These are phyloP conservation scores for Trypanosoma caninum DNA, from an alignment of 208 protist genomes.

Conservation along the genomic window DNA sequence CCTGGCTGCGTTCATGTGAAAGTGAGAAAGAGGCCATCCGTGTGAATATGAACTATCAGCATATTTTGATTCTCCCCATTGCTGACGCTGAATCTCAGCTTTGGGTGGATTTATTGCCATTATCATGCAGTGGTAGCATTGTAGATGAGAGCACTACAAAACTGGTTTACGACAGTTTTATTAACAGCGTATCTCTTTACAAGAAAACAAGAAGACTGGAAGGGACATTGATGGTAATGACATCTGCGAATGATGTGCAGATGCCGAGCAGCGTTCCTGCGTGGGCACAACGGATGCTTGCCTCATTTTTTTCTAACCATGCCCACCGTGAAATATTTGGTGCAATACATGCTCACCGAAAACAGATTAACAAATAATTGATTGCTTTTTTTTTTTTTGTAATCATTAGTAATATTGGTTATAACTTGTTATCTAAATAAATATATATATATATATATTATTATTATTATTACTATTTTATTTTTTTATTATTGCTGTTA, in stretches of 20 bases:
- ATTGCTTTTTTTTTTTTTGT: constrained; percentile 3
- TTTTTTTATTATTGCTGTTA: constrained; percentile 16
- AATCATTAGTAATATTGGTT: constrained; percentile 3
- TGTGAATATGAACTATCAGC: constrained; percentile 63
- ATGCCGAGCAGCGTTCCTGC: constrained; percentile 37
- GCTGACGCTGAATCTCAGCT: constrained; percentile 39
- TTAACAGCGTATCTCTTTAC: constrained; percentile 19
- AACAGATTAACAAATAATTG: no score
- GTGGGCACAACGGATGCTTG: constrained; percentile 44
- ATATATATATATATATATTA: constrained; percentile 4
- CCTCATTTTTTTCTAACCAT: constrained; percentile 31
- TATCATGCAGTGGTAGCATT: constrained; percentile 44
- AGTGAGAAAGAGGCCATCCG: constrained; percentile 18
- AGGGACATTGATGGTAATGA: constrained; percentile 62
- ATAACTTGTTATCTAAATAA: constrained; percentile 5
- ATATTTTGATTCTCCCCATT: constrained; percentile 54
- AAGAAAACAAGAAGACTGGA: constrained; percentile 10
- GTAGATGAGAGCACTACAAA: constrained; percentile 28
- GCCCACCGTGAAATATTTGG: constrained; percentile 40
- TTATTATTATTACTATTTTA: constrained; percentile 12
- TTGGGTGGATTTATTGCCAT: constrained; percentile 4
- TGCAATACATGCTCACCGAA: constrained; percentile 17
- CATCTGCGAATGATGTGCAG: constrained; percentile 52
- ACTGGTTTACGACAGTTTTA: constrained; percentile 36
- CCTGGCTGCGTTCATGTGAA: constrained; percentile 15